These are phyloP conservation scores for Phaffia australis DNA, from an alignment of 768 basidiomycete genomes.

Conservation along the genomic window DNA sequence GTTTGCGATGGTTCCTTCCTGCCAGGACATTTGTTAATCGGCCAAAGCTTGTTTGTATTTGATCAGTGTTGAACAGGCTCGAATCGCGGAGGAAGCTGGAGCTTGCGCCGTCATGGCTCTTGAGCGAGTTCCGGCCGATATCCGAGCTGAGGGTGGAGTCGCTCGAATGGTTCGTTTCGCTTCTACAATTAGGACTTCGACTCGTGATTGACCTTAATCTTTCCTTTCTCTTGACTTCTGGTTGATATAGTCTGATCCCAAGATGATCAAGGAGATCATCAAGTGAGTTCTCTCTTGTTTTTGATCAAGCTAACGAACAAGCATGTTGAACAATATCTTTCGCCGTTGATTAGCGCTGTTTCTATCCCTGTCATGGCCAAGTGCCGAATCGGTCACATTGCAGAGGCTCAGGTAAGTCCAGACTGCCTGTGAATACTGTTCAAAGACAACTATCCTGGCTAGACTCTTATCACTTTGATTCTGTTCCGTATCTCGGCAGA, in stretches of 20 bases:
- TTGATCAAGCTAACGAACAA: too few relatives aligned
- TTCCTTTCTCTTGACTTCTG: slow-evolving; percentile 1
- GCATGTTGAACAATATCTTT: too few relatives aligned
- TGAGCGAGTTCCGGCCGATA: slow-evolving; percentile 90
- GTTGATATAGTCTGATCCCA: slow-evolving; percentile 64
- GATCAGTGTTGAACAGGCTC: slow-evolving; percentile 49
- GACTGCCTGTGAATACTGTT: background rate
- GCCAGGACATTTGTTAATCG: background rate
- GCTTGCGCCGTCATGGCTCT: slow-evolving; percentile 97
- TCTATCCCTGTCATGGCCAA: slow-evolving; percentile 63
- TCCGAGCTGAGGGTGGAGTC: slow-evolving; percentile 81
- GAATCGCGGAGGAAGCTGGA: slow-evolving; percentile 92
- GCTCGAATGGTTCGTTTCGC: slow-evolving; percentile 70
- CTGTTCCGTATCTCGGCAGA: slow-evolving; percentile 43
- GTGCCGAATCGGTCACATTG: slow-evolving; percentile 91
- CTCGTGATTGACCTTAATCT: background rate
- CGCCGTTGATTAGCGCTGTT: slow-evolving; percentile 1
- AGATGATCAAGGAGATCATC: slow-evolving; percentile 93
- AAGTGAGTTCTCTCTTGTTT: slow-evolving; percentile 41
- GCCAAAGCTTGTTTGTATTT: slow-evolving; percentile 14
- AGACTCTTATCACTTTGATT: background rate
- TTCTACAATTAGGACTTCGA: background rate
- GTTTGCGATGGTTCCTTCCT: too few relatives aligned
- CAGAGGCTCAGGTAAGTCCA: slow-evolving; percentile 71
- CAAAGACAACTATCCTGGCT: background rate